Evolutionary conservation across 208 protist genomes (phyloP).

Genomic region (Acanthamoeba quina): DNA sequence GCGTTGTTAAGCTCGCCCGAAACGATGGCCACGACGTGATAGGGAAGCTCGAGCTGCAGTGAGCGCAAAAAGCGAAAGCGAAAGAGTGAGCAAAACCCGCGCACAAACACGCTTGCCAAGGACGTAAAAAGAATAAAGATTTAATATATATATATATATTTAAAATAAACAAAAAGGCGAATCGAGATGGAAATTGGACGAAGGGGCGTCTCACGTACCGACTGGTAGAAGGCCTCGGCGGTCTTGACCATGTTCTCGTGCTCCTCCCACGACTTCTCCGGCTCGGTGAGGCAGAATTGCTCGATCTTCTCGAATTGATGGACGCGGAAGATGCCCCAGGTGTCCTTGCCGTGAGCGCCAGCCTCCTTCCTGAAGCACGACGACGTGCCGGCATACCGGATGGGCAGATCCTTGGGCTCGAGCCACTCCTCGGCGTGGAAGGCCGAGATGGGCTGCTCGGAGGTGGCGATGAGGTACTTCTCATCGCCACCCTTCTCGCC

Average conservation of each 20-base stretch:
- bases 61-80: background rate
- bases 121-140: background rate
- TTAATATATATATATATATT: background rate
- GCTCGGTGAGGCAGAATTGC: constrained; percentile 93
- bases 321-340: constrained; percentile 95
- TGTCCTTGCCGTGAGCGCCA: constrained; percentile 91
- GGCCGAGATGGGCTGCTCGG: constrained; percentile 99
- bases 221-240: constrained; percentile 93
- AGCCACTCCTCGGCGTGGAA: constrained; percentile 97
- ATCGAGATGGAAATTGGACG: too few relatives aligned
- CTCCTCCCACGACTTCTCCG: constrained; percentile 91
- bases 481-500: constrained; percentile 97
- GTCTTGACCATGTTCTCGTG: constrained; percentile 93
- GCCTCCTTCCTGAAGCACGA: constrained; percentile 99
- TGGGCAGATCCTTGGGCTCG: constrained; percentile 89
- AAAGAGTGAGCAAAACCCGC: background rate
- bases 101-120: too few relatives aligned
- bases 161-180: background rate
- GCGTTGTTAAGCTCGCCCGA: constrained; percentile 98
- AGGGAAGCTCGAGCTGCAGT: constrained; percentile 89
- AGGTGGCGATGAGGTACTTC: constrained; percentile 99
- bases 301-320: constrained; percentile 95
- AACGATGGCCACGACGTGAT: constrained; percentile 94
- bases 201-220: constrained; percentile 75
- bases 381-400: constrained; percentile 97